Conservation (phyloP, 1,284 basidiomycete genomes). For the Coniferiporia sulphurascens region DNA sequence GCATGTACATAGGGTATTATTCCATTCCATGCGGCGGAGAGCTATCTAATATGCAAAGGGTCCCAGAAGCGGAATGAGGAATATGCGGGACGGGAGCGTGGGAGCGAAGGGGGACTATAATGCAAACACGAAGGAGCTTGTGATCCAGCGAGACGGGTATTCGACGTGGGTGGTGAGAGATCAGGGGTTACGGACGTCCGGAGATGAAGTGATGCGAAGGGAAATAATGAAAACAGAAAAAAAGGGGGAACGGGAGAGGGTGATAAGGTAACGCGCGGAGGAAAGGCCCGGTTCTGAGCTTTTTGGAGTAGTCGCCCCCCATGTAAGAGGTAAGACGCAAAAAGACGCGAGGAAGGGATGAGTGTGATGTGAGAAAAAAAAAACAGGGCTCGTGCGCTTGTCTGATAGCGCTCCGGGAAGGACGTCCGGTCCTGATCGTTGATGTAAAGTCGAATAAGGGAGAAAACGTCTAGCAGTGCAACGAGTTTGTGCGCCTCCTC, state of each 20-base stretch:
- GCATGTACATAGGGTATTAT: not conserved
- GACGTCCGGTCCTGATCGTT: not conserved
- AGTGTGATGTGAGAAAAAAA: not conserved
- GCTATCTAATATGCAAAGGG: not conserved
- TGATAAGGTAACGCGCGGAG: not conserved
- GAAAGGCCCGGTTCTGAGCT: not conserved
- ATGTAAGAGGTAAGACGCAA: not conserved
- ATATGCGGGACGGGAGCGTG: not conserved
- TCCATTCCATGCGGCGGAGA: not conserved
- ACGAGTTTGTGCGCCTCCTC: slow-evolving; percentile 1
- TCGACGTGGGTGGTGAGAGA: not conserved
- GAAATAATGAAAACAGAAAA: not conserved
- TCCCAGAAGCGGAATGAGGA: not conserved
- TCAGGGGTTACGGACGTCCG: not conserved
- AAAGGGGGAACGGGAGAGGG: not conserved
- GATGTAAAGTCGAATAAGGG: not conserved
- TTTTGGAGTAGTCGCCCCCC: not conserved
- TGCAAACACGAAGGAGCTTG: not conserved
- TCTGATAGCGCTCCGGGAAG: not conserved
- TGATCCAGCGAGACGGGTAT: not conserved
- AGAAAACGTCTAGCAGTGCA: slow-evolving; percentile 1
- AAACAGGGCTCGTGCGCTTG: not conserved
- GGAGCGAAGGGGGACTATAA: not conserved
- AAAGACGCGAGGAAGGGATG: too few relatives aligned
- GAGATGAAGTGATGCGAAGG: not conserved